Base-by-base conservation (phyloP, 192 early-diverging fungal species). In the Pilobolus umbonatus region DNA sequence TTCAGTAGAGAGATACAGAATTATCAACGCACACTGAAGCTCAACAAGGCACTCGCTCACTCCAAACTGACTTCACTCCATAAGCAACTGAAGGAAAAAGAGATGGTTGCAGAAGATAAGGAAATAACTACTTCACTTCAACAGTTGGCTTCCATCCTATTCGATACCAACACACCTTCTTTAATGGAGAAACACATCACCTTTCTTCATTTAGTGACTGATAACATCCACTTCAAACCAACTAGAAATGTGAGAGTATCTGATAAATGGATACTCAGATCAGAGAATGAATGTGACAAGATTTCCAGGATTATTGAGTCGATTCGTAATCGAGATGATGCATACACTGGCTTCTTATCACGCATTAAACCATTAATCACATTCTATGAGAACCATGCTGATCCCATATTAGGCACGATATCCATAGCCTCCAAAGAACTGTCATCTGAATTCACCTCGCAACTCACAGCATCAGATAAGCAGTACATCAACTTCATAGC, bases 401-500 rank as follows among this genome's bases (percentile, higher is more conserved):
- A 40, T 65, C 55, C 57, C 1, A 19, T 17, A n/a, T 42, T 55
- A 19, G 63, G 25, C 1, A 64, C 38, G 26, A n/a, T 25, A 14
- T 53, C 26, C 21, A 12, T 31, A 34, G 30, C 46, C 25, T 28
- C 42, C 31, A 26, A 57, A 46, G 38, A 72, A 57, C 7, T 58
- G 43, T 52, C 32, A 34, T 5, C 42, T 57, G 30, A 49, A 58
- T 51, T 50, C 15, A 30, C 49, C 8, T n/a, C 62, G 49, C 12
- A 25, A 40, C 83, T 87, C 51, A 54, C 65, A 7, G 26, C 48
- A n/a, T 65, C 69, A 1, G 84, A 87, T 56, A 62, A 61, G 21
- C 57, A 65, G 38, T 76, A 86, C 45, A 75, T 91, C 29, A 59
- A 77, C 28, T 75, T 85, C 45, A 46, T 91, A 30, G 59, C 61